Percentiles rank a stretch among this genome's conserved stretches.
Conservation (phyloP, 345 rosid genomes). For the Kernera saxatilis region DNA sequence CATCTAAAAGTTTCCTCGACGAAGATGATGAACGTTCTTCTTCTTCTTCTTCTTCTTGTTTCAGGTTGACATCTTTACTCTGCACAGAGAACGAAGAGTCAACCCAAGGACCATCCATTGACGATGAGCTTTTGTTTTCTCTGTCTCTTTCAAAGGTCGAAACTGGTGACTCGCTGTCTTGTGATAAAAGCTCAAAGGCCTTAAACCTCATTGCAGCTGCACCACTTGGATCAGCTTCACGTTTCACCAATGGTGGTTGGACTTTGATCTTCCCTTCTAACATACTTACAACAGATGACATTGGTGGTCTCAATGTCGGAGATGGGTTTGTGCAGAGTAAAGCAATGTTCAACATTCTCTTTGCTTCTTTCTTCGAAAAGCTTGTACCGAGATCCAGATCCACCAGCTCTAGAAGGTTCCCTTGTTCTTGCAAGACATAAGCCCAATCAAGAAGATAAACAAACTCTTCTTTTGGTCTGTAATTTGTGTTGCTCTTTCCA, state of each 20-base stretch:
- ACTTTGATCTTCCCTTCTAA: constrained; percentile 67
- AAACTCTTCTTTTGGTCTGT: constrained; percentile 92
- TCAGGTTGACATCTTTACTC: constrained; percentile 28
- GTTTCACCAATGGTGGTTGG: constrained; percentile 67
- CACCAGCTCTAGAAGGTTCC: constrained; percentile 77
- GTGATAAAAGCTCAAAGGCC: constrained; percentile 65
- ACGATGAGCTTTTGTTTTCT: constrained; percentile 35
- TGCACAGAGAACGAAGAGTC: constrained; percentile 47
- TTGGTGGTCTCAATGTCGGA: constrained; percentile 79
- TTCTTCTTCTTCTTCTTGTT: constrained; percentile 7
- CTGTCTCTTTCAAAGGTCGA: constrained; percentile 41
- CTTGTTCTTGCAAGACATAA: constrained; percentile 89
- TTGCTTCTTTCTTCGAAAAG: constrained; percentile 55
- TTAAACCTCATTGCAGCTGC: constrained; percentile 62
- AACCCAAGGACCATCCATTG: constrained; percentile 63
- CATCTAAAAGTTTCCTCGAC: constrained; percentile 19
- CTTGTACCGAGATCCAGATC: constrained; percentile 59
- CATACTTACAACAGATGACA: constrained; percentile 84
- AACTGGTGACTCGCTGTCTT: constrained; percentile 51
- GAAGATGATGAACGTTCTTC: constrained; percentile 15
- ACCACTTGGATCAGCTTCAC: constrained; percentile 29
- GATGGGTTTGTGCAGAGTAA: constrained; percentile 87
- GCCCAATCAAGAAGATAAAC: constrained; percentile 97
- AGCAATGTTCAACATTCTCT: constrained; percentile 62
- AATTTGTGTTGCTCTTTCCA: constrained; percentile 92